Percentiles rank a stretch among this genome's conserved stretches.
phyloP scores from a whole-genome alignment of 768 basidiomycete species.

The Termitomyces sp. region DNA sequence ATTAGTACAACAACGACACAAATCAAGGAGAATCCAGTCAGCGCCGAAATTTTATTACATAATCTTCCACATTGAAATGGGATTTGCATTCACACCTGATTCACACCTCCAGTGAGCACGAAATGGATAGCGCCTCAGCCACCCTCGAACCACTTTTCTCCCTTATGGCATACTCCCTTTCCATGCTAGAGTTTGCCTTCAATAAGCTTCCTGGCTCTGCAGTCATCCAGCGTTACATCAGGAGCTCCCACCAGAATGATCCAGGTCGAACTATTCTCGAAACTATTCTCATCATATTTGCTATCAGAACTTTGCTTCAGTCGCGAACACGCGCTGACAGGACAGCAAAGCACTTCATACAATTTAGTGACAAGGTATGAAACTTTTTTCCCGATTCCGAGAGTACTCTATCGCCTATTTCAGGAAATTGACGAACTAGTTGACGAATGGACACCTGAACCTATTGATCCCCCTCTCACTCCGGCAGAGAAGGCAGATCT shows the following conservation, averaged over 20 bases:
- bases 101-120: neutral
- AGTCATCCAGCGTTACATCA: slow-evolving; percentile 86
- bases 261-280: slow-evolving; percentile 90
- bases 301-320: slow-evolving; percentile 85
- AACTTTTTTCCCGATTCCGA: neutral
- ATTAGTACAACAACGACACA: too few relatives aligned
- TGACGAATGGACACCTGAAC: slow-evolving; percentile 90
- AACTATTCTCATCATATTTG: slow-evolving; percentile 81
- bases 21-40: too few relatives aligned
- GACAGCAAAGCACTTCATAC: slow-evolving; percentile 82
- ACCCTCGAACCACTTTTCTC: slow-evolving; percentile 50
- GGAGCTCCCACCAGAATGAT: slow-evolving; percentile 93
- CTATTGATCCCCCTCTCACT: slow-evolving; percentile 61
- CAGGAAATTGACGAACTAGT: slow-evolving; percentile 97
- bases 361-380: slow-evolving; percentile 83
- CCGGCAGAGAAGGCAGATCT: slow-evolving; percentile 62
- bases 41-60: neutral
- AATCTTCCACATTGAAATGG: neutral
- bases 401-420: neutral
- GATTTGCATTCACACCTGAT: neutral
- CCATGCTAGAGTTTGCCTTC: slow-evolving; percentile 60
- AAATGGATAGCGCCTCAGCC: slow-evolving; percentile 28
- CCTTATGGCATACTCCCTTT: slow-evolving; percentile 57
- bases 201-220: slow-evolving; percentile 76
- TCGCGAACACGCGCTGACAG: slow-evolving; percentile 84